Conservation (phyloP, 2,329 filamentous ascomycete genomes). For the Claviceps sp. region DNA sequence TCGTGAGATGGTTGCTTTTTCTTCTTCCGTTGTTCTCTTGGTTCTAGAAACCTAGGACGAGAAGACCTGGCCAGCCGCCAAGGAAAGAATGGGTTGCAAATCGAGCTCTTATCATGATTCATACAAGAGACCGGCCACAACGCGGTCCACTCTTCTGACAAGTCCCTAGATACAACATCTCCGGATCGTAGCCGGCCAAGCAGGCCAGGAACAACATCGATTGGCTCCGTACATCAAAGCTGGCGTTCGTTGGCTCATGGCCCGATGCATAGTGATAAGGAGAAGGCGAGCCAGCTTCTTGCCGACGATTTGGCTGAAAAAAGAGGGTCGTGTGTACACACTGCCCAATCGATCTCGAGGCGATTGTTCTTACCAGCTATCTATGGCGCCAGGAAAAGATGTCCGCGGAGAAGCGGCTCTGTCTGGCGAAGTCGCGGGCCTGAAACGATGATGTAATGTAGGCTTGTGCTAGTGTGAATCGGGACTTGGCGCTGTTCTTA, state of each 20-base stretch:
- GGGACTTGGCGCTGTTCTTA: no score
- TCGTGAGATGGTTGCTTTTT: not conserved
- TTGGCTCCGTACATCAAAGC: not conserved
- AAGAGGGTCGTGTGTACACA: not conserved
- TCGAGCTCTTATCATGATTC: not conserved
- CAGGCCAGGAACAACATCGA: not conserved
- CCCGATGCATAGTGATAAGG: not conserved
- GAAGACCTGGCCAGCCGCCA: not conserved
- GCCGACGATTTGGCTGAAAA: not conserved
- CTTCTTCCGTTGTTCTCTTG: no score
- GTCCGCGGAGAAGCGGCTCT: constrained; percentile 3
- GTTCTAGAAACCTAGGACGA: not conserved
- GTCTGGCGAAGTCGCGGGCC: not conserved
- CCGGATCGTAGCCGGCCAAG: not conserved
- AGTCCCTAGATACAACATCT: constrained; percentile 1
- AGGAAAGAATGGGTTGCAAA: not conserved
- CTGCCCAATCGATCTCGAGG: constrained; percentile 1
- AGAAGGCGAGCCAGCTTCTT: not conserved
- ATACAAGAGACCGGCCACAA: not conserved
- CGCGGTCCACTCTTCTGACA: not conserved
- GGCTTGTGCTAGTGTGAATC: no score
- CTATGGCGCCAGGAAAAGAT: not conserved
- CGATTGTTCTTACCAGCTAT: not conserved
- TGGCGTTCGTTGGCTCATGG: not conserved
- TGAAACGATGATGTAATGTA: no score